Percentiles rank a stretch among this genome's conserved stretches.
Conservation (phyloP, 148 eudicot genomes). For the Fagopyrum esculentum region DNA sequence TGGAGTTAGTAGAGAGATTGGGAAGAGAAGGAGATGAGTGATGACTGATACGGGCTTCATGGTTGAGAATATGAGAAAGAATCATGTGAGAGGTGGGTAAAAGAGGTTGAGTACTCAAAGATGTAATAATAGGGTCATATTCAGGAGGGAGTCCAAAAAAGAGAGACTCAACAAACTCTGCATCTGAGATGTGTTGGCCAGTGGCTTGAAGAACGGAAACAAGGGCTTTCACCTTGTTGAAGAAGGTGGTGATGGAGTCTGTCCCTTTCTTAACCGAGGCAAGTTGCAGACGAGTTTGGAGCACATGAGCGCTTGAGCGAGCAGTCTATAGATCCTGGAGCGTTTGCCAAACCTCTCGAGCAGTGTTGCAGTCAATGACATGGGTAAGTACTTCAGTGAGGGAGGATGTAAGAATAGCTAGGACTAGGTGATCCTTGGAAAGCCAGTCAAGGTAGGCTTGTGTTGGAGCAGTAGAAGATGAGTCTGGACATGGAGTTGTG, state of each 20-base stretch:
- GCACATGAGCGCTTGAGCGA: not conserved
- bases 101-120: not conserved
- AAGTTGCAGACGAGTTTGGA: not conserved
- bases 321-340: not conserved
- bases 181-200: not conserved
- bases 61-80: not conserved
- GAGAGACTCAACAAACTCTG: not conserved
- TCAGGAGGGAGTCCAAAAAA: not conserved
- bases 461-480: too few species aligned
- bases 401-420: not conserved
- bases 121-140: not conserved
- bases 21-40: not conserved
- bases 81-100: not conserved
- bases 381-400: not conserved
- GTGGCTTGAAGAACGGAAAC: not conserved
- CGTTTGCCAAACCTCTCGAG: not conserved
- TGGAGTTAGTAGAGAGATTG: not conserved
- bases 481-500: too few species aligned
- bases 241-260: not conserved
- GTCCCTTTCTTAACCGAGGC: not conserved
- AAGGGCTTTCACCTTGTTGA: not conserved
- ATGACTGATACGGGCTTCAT: not conserved
- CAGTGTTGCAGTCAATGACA: not conserved
- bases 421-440: not conserved
- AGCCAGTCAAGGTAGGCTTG: not conserved